phyloP scores from a whole-genome alignment of 2,329 filamentous ascomycete species.

The Pyrenochaeta sp. region DNA sequence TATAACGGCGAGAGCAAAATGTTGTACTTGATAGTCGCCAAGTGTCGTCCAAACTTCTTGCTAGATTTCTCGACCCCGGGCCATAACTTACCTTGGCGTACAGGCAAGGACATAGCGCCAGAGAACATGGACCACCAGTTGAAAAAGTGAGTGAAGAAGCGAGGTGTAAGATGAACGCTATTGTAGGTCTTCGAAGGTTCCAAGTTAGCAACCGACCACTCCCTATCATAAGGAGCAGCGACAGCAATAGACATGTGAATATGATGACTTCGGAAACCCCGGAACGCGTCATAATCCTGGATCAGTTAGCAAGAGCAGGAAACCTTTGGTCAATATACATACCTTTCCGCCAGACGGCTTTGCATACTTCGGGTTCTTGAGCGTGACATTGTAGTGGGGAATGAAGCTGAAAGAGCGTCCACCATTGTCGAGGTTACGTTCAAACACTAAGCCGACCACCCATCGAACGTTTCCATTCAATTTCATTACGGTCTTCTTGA shows the following conservation, averaged over 20 bases:
- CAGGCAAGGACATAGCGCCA: constrained; percentile 90
- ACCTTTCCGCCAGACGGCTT: constrained; percentile 61
- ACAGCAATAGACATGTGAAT: constrained; percentile 96
- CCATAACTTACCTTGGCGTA: constrained; percentile 91
- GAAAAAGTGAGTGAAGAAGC: constrained; percentile 98
- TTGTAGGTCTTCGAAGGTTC: constrained; percentile 92
- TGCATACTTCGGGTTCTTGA: constrained; percentile 81
- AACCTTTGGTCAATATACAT: not conserved
- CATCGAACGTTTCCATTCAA: constrained; percentile 94
- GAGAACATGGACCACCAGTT: constrained; percentile 98
- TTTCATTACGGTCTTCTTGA: constrained; percentile 99
- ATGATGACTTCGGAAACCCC: constrained; percentile 94
- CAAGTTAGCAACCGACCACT: constrained; percentile 80
- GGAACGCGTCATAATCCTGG: constrained; percentile 84
- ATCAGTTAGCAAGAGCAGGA: constrained; percentile 25
- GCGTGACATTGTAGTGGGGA: constrained; percentile 88
- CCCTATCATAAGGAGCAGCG: constrained; percentile 82
- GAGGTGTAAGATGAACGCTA: constrained; percentile 89
- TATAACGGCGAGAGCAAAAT: constrained; percentile 90
- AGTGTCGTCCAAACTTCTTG: constrained; percentile 96
- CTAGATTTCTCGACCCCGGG: constrained; percentile 93
- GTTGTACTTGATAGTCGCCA: constrained; percentile 99
- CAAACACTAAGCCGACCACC: constrained; percentile 90
- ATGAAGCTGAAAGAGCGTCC: constrained; percentile 85
- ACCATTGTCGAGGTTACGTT: constrained; percentile 76